Base-by-base conservation (phyloP, 2,329 filamentous ascomycete species). In the Fusarium odoratissimum region DNA sequence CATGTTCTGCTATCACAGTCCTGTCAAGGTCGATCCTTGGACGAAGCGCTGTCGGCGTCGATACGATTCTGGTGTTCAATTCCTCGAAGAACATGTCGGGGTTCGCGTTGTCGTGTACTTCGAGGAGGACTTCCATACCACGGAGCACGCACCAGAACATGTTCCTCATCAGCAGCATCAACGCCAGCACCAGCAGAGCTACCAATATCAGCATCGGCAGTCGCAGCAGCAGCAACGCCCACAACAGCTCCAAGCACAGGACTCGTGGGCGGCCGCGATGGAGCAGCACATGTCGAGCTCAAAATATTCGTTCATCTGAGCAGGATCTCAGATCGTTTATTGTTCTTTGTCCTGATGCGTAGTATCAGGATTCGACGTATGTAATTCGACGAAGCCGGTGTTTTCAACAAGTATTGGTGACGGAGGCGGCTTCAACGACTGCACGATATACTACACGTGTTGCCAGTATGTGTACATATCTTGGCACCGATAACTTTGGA, bases 21-120 rank as follows among this genome's bases (percentile, higher is more conserved):
- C 81, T 1, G 77, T 85, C 71, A 84, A 84, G 72, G 80, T 84
- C 11, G 81, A 83, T n/a, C 84, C 84, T 5, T 84, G 80, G 81
- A 83, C 81, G 19, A 84, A 83, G 71, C 80, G 84, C 61, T 85
- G 83, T 62, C 79, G 80, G 30, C 80, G 83, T 52, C 79, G 82
- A 56, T 85, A 85, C 71, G 81, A 83, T 19, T 75, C 79, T 7
- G 79, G 81, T 6, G 77, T 81, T 13, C 75, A 79, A 42, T 79
- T 85, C 31, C 71, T 85, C 31, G 78, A 84, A 60, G 76, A 82
- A 58, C 81, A 84, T 54, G 78, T 80, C 17, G 81, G 80, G 13
- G 79, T 84, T 44, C 81, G 78, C 57, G 72, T 84, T 13, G 72
- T 81, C 16, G 78, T 82, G 6, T 85, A 85, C 65, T 85, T 84